phyloP scores from a whole-genome alignment of 371 early-diverging fungal genomes.

The Apophysomyces ossiformis region DNA sequence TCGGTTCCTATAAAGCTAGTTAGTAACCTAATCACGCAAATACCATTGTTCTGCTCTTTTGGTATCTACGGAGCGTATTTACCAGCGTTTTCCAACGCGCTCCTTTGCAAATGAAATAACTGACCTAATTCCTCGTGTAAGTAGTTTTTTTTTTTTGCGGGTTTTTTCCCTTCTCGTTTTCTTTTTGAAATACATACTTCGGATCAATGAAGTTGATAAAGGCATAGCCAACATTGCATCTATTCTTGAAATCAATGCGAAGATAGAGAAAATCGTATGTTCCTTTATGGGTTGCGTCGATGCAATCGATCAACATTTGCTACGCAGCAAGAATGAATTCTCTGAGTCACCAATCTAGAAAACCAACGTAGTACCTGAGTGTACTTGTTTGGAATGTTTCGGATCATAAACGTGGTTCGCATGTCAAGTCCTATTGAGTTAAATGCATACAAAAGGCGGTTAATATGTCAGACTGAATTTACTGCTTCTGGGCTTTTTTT shows the following conservation, averaged over 20 bases:
- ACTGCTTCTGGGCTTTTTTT: too few relatives aligned
- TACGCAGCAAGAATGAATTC: slow-evolving; percentile 19
- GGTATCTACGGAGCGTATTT: not conserved
- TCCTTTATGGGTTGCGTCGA: slow-evolving; percentile 80
- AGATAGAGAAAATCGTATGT: slow-evolving; percentile 89
- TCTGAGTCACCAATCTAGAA: not conserved
- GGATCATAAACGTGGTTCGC: slow-evolving; percentile 90
- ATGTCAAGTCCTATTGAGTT: slow-evolving; percentile 31
- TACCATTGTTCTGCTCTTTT: not conserved
- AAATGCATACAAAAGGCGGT: not conserved
- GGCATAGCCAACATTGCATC: slow-evolving; percentile 88
- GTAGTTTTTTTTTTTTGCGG: not conserved
- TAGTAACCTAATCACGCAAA: not conserved
- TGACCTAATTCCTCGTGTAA: slow-evolving; percentile 34
- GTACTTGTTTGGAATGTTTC: slow-evolving; percentile 93
- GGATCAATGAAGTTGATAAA: slow-evolving; percentile 87
- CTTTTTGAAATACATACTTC: slow-evolving; percentile 28
- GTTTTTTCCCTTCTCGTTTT: not conserved
- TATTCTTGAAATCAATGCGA: slow-evolving; percentile 89
- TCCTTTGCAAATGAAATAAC: slow-evolving; percentile 75
- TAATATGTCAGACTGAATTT: too few relatives aligned
- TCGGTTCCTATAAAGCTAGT: slow-evolving; percentile 53
- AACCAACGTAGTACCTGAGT: slow-evolving; percentile 53
- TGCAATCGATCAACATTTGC: slow-evolving; percentile 79
- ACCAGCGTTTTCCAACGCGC: slow-evolving; percentile 85